phyloP scores from a whole-genome alignment of 106 monocot species.

The Dioscorea zingiberensis region DNA sequence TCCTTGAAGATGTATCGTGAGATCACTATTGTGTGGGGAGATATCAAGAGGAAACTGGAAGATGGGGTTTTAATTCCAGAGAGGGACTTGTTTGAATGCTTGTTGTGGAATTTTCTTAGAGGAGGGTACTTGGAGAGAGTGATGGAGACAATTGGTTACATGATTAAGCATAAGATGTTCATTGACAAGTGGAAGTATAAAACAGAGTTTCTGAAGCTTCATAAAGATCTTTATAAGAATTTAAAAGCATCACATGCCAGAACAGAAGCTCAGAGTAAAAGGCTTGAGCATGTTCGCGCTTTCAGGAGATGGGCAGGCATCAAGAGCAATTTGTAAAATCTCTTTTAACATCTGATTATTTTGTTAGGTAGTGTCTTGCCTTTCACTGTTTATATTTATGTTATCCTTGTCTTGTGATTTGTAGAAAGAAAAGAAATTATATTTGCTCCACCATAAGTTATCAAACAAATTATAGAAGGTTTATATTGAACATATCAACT shows the following conservation, averaged over 20 bases:
- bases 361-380: too few relatives aligned
- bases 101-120: slow-evolving; percentile 74
- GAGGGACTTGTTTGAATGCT: slow-evolving; percentile 66
- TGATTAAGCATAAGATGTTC: slow-evolving; percentile 48
- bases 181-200: slow-evolving; percentile 76
- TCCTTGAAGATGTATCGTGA: slow-evolving; percentile 75
- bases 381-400: too few relatives aligned
- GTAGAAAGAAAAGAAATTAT: too few relatives aligned
- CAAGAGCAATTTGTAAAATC: background rate
- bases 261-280: slow-evolving; percentile 74
- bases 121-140: slow-evolving; percentile 88
- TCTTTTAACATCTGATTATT: too few relatives aligned
- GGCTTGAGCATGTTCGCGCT: slow-evolving; percentile 73
- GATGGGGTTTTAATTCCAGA: slow-evolving; percentile 31
- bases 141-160: slow-evolving; percentile 62
- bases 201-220: slow-evolving; percentile 70
- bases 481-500: too few relatives aligned
- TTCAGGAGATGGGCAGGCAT: slow-evolving; percentile 70
- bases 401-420: too few relatives aligned
- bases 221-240: slow-evolving; percentile 62
- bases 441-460: too few relatives aligned
- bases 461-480: too few relatives aligned
- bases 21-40: slow-evolving; percentile 86
- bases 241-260: slow-evolving; percentile 41
- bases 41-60: slow-evolving; percentile 65